Base-by-base conservation (phyloP, 148 eudicot genomes). In the Rhododendron williamsianum region DNA sequence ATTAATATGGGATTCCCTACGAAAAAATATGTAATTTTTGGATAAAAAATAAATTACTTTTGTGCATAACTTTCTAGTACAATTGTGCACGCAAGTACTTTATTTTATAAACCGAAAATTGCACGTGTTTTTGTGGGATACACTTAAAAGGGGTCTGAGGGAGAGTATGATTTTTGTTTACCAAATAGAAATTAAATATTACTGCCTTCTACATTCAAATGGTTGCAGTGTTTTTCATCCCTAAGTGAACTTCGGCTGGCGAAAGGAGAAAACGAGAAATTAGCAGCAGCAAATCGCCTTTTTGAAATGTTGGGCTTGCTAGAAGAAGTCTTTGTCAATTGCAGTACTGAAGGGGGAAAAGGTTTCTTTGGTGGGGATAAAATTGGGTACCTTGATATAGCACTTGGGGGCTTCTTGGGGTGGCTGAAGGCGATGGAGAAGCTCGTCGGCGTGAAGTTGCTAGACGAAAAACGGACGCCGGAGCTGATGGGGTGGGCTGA, bases 261-360 rank as follows among this genome's bases (percentile, higher is more conserved):
- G 1, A 72, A 72, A 72, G 76, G 38, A 4, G 76, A 72, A 15
- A 33, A 13, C 2, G 76, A 27, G 41, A 72, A 72, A 72, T 3
- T 0, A 15, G 38, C 38, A 72, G 36, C 41, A 72, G 41, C 76
- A 15, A 72, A 72, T 72, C 43, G 30, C 18, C 18, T 72, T 12
- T 58, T 43, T 23, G 82, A 82, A 77, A 82, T 81, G 49, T 33
- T 82, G 30, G 51, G 23, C 18, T 43, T 78, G 85, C 19, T 86
- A 77, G 88, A 86, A 58, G 85, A 60, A 13, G 85, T 77, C 49
- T 77, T 82, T 65, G 67, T 48, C 19, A 83, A 86, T 3, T 76
- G 85, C 65, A 65, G 85, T 9, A 9, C 9, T 58, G 83, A 83
- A 60, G 88, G 83, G 25, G 82, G 78, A 2, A 63, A n/a, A 7